Base-by-base conservation (phyloP, 2,329 filamentous ascomycete species). In the Apiospora kogelbergensis region DNA sequence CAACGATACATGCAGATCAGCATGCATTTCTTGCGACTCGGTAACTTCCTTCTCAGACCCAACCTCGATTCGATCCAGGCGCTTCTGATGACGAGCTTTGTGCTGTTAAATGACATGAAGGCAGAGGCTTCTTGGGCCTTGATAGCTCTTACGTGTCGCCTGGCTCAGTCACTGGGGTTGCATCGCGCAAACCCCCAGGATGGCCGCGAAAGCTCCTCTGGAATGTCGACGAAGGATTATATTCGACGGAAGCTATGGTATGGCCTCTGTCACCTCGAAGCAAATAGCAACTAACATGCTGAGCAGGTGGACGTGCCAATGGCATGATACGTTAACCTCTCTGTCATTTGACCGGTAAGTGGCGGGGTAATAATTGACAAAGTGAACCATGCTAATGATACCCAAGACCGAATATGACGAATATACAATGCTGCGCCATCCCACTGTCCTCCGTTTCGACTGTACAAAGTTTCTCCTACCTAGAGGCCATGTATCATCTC, bases 31-130 rank as follows among this genome's bases (percentile, higher is more conserved):
- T 79, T 91, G 6, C 83, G 89, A 30, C 80, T 90, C 0, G 87
- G 88, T 6, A 91, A 91, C 71, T 91, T 90, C 71, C 76, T 91
- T 57, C 81, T 91, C 13, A 80, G 89, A 85, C 89, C 89, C 1
- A 90, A 89, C 0, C 84, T 91, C 46, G 89, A 91, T 75, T 90
- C 88, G 5, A 88, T 91, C 33, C 89, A 91, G 75, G 89, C 89
- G 0, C 79, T 91, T 48, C 80, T 91, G 1, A 83, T 91, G 57
- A 88, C 88, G 4, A 85, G 88, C 40, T 90, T 91, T 71, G 88
- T 90, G 2, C 80, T 91, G 2, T 80, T 90, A 33, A 91, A 91
- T 72, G 89, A 91, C 70, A 91, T 91, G 89, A 91, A 91, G 74
- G 89, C 89, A 1, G 89, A 91, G 74, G 89, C 88, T 0, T 90